Percentiles rank a stretch among this genome's conserved stretches.
Conservation (phyloP, 805 yeast species). For the Barnettozyma salicaria region DNA sequence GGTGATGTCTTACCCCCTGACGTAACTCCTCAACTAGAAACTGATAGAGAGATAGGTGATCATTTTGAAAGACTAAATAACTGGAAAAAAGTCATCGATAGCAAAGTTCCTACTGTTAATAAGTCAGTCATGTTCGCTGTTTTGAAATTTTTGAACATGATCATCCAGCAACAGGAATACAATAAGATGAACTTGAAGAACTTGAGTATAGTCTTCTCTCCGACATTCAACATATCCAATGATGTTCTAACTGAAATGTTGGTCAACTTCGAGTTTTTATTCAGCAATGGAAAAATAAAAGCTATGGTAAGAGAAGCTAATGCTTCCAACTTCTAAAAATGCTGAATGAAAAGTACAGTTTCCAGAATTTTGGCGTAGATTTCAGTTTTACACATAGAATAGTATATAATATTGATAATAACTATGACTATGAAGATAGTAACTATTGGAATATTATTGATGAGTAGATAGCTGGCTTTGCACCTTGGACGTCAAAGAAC, state of each 20-base stretch:
- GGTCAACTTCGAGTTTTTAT: constrained; percentile 56
- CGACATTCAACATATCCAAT: constrained; percentile 65
- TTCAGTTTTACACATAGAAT: no score
- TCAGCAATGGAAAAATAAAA: constrained; percentile 44
- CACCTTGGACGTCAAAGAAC: not conserved
- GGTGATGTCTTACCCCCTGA: constrained; percentile 57
- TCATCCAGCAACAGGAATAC: constrained; percentile 49
- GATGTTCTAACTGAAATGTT: constrained; percentile 54
- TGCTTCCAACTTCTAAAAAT: constrained; percentile 36
- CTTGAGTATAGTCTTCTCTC: constrained; percentile 74
- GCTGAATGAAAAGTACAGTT: not conserved
- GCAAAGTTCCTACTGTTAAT: constrained; percentile 46
- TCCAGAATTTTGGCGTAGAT: no score
- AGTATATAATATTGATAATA: not conserved
- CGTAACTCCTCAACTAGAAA: constrained; percentile 34
- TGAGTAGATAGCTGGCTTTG: no score
- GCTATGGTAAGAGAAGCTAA: constrained; percentile 47
- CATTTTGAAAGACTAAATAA: constrained; percentile 30
- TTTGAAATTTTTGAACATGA: constrained; percentile 61
- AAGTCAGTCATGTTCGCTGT: constrained; percentile 55
- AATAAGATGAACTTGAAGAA: constrained; percentile 86
- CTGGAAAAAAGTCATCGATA: constrained; percentile 25
- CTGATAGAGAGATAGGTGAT: constrained; percentile 18
- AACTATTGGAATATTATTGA: not conserved
- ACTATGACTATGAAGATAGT: not conserved